Conservation (phyloP, 2,329 filamentous ascomycete genomes). For the Ascochyta rabiei region DNA sequence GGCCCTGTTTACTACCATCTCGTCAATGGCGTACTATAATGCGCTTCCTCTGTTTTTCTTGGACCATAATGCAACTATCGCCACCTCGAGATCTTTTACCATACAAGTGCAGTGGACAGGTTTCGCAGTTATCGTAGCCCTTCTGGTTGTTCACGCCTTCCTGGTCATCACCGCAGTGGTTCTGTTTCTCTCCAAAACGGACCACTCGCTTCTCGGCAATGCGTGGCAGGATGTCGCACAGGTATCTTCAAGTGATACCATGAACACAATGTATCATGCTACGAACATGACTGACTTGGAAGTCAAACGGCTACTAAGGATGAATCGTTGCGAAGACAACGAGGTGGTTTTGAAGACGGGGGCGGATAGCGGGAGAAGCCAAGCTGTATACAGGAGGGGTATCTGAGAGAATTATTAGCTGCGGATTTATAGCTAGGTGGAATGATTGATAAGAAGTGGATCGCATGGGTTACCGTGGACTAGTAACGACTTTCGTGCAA, state of each 20-base stretch:
- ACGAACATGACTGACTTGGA: conserved; percentile 13
- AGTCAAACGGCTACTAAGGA: conserved; percentile 6
- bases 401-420: neutral
- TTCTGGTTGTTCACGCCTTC: conserved; percentile 6
- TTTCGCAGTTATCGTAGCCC: conserved; percentile 3
- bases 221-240: conserved; percentile 21
- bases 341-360: conserved; percentile 3
- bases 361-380: conserved; percentile 2
- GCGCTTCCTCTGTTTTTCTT: conserved; percentile 6
- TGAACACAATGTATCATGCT: conserved; percentile 8
- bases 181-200: conserved; percentile 9
- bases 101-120: conserved; percentile 3
- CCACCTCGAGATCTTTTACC: neutral
- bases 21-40: conserved; percentile 20
- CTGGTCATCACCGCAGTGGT: conserved; percentile 1
- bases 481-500: too few species aligned
- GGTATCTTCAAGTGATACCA: conserved; percentile 10
- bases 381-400: conserved; percentile 3
- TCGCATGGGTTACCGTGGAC: too few species aligned
- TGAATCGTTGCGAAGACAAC: neutral
- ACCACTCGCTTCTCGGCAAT: conserved; percentile 19
- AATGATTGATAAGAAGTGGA: too few species aligned
- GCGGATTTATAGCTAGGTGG: too few species aligned
- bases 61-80: neutral
- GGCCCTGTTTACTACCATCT: conserved; percentile 10